phyloP scores from a whole-genome alignment of 2,329 filamentous ascomycete species.

The Endoconidiophora laricicola region DNA sequence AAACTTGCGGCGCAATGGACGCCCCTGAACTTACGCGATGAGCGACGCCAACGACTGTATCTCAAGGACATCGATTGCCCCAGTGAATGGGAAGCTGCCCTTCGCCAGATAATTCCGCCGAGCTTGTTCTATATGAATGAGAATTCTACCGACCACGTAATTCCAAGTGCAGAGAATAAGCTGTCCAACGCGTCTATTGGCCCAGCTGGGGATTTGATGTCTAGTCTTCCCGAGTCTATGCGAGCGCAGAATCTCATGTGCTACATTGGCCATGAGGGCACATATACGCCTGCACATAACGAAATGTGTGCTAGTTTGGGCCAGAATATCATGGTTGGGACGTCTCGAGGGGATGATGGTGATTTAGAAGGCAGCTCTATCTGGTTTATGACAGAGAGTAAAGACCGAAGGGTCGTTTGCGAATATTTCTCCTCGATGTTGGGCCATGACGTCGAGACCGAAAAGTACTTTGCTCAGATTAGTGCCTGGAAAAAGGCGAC shows the following conservation, averaged over 20 bases:
- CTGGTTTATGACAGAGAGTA: constrained; percentile 98
- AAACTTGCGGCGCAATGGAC: constrained; percentile 72
- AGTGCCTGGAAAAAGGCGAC: constrained; percentile 92
- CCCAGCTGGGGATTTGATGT: constrained; percentile 84
- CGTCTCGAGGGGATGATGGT: constrained; percentile 50
- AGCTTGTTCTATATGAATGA: constrained; percentile 85
- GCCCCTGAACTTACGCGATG: constrained; percentile 57
- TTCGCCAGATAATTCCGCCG: constrained; percentile 62
- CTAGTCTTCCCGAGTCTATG: constrained; percentile 71
- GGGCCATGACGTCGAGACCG: constrained; percentile 91
- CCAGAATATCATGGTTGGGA: constrained; percentile 97
- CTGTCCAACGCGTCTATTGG: constrained; percentile 41
- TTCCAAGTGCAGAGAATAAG: constrained; percentile 23
- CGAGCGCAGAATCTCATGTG: constrained; percentile 95
- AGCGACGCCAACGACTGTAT: constrained; percentile 72
- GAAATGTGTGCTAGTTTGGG: constrained; percentile 96
- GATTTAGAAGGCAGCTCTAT: constrained; percentile 78
- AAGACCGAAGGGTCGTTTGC: constrained; percentile 74
- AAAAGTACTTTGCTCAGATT: constrained; percentile 90
- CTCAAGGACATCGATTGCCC: constrained; percentile 96
- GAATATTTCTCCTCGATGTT: constrained; percentile 89
- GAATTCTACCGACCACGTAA: constrained; percentile 34
- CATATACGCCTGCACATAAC: constrained; percentile 83
- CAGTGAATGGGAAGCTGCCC: constrained; percentile 62
- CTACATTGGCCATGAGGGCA: constrained; percentile 93